Evolutionary conservation across 225 moss, liverwort and hornwort genomes (phyloP), one percentile per base, ranked within the genome.

Genomic region (Physcomitrellopsis africana): DNA sequence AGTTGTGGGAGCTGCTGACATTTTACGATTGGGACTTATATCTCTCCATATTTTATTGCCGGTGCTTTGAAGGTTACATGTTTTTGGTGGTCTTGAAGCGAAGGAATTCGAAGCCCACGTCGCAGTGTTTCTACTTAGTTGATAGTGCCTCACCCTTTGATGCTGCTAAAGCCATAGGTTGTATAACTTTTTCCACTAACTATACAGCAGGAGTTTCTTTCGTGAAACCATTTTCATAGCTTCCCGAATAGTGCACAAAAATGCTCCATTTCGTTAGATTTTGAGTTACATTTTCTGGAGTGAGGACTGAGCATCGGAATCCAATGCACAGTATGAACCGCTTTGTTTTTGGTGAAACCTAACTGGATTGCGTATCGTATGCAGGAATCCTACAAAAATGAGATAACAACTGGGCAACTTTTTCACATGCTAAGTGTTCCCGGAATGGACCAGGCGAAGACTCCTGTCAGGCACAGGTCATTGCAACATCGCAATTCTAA

Each of bases 401-500:
- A 82, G 54, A 60, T 24, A 53, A 76, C 60, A 68, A 55, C 45
- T 8, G 79, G 58, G 52, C 60, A 69, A 27, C 61, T 26, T 56
- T 5, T 60, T 8, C 79, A 45, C 12, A 56, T 78, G 6, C 45
- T 54, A 1, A 61, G 76, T 60, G 15, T 17, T 41, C 68, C 73
- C 1, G 66, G 15, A 72, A n/a, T 14, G 44, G 72, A 77, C 42
- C 82, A 61, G 58, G 49, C 26, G 48, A 76, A 37, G 74, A 41
- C 58, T 18, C 81, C 70, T 18, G 63, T 69, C 55, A 75, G 75
- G 72, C 69, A 70, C 37, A 69, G 84, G 68, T 57, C 65, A 47
- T 72, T 82, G 49, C 84, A 82, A 32, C 80, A 82, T 15, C 80
- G 84, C 48, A 80, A 87, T 51, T 82, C 84, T 3, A 77, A 75